These are phyloP conservation scores for Epichloe sylvatica DNA, from an alignment of 2,329 filamentous ascomycete species.

Conservation along the genomic window DNA sequence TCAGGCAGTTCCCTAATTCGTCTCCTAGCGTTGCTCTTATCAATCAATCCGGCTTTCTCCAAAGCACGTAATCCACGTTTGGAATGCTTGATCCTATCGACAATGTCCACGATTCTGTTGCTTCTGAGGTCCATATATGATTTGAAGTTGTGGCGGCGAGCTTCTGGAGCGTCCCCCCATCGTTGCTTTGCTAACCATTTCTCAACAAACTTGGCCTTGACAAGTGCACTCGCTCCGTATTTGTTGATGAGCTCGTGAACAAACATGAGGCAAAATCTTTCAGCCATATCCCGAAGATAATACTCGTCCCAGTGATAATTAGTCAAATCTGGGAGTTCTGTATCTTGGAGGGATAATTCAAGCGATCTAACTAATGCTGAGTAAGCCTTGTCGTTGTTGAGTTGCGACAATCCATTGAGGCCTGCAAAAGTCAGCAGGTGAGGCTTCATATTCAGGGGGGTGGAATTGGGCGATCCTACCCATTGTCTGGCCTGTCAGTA, in stretches of 20 bases:
- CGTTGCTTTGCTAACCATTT: slow-evolving; percentile 62
- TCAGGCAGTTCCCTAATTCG: slow-evolving; percentile 18
- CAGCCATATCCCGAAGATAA: slow-evolving; percentile 45
- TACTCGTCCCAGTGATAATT: slow-evolving; percentile 50
- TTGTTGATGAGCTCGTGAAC: slow-evolving; percentile 44
- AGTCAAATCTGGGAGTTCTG: slow-evolving; percentile 35
- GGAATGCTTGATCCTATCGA: slow-evolving; percentile 33
- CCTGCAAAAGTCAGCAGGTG: slow-evolving; percentile 16
- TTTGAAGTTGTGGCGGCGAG: slow-evolving; percentile 39
- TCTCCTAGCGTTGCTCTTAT: slow-evolving; percentile 18
- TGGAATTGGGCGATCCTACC: slow-evolving; percentile 9
- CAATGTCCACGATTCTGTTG: slow-evolving; percentile 40
- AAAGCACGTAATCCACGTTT: slow-evolving; percentile 37
- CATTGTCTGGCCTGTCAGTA: slow-evolving; percentile 33
- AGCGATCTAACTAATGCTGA: slow-evolving; percentile 46
- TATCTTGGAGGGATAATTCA: slow-evolving; percentile 39
- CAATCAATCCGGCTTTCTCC: slow-evolving; percentile 34
- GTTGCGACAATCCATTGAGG: slow-evolving; percentile 26
- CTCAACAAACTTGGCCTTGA: slow-evolving; percentile 52
- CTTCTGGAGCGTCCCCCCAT: slow-evolving; percentile 48
- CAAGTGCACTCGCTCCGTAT: slow-evolving; percentile 41
- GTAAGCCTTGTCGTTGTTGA: slow-evolving; percentile 38
- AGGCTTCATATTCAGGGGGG: not conserved
- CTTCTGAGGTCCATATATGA: slow-evolving; percentile 34
- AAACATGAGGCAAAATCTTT: slow-evolving; percentile 46